A percentile compares a stretch with the other conserved stretches of the same genome.
phyloP scores from a whole-genome alignment of 176 grass and related monocot species.

The barley (Hordeum vulgare) region DNA sequence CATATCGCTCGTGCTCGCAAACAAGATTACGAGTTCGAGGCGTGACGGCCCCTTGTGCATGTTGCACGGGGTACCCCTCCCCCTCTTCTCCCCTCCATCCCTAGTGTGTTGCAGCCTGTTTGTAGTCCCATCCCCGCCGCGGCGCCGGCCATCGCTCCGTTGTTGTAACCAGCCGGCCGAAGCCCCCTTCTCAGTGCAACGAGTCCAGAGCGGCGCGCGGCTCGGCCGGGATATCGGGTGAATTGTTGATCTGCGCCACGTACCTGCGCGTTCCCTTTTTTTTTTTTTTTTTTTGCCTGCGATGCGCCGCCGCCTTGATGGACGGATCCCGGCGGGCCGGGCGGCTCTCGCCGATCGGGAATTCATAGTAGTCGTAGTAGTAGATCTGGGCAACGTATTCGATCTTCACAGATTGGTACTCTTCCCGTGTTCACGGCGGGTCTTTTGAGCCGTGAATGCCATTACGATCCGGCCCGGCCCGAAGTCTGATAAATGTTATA shows the following conservation, averaged over 20 bases:
- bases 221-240: background rate
- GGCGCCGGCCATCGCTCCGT: background rate
- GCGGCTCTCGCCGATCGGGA: no score
- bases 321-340: no score
- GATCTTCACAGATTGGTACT: no score
- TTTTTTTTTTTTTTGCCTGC: background rate
- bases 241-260: background rate
- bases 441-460: background rate
- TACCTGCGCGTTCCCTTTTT: background rate
- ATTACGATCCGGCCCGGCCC: background rate
- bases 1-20: slow-evolving; percentile 13
- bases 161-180: background rate
- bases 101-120: background rate
- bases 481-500: no score
- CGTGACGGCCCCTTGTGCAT: slow-evolving; percentile 20
- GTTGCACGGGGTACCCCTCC: slow-evolving; percentile 18
- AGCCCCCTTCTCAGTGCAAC: background rate
- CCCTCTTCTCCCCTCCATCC: background rate
- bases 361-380: no score
- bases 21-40: slow-evolving; percentile 28
- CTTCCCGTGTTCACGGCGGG: no score
- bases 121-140: no score
- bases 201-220: no score
- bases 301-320: no score
- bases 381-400: no score